Evolutionary conservation across 2,329 filamentous ascomycete genomes (phyloP).

Genomic region (Fusarium begoniae): DNA sequence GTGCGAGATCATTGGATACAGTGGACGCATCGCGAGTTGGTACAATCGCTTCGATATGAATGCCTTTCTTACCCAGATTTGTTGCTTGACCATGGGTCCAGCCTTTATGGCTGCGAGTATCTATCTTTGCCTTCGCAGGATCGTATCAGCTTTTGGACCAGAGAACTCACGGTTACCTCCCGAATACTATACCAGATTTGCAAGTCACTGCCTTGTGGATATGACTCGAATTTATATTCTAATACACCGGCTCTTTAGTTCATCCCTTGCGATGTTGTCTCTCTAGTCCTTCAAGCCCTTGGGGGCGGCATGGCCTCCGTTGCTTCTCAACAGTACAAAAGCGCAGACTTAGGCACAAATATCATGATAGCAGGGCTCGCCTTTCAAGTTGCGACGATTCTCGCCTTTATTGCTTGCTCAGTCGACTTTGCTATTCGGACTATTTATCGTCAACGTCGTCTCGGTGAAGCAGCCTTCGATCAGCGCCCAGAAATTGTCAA

Average conservation of each 20-base stretch:
- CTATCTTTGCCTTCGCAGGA: conserved; percentile 67
- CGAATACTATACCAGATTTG: conserved; percentile 59
- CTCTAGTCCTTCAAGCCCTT: conserved; percentile 67
- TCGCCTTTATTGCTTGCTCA: conserved; percentile 61
- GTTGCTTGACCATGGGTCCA: conserved; percentile 70
- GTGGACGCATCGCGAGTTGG: conserved; percentile 64
- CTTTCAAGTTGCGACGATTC: conserved; percentile 67
- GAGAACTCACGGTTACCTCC: conserved; percentile 60
- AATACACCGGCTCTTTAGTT: conserved; percentile 53
- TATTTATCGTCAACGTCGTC: conserved; percentile 46
- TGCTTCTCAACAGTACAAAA: conserved; percentile 49
- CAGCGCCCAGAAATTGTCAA: conserved; percentile 48
- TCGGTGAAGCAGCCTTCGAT: conserved; percentile 50
- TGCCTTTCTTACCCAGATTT: conserved; percentile 65
- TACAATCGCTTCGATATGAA: conserved; percentile 60
- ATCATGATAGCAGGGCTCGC: conserved; percentile 72
- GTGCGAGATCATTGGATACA: conserved; percentile 68
- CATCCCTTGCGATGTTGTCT: conserved; percentile 69
- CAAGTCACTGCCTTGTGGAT: conserved; percentile 40
- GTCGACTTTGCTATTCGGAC: conserved; percentile 60
- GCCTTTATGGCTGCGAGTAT: conserved; percentile 72
- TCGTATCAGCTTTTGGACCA: conserved; percentile 58
- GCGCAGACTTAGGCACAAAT: conserved; percentile 58
- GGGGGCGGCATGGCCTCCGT: conserved; percentile 65
- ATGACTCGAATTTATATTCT: background rate